Evolutionary conservation across 2,329 filamentous ascomycete species (phyloP).

Genomic region (Metarhizium guizhouense): DNA sequence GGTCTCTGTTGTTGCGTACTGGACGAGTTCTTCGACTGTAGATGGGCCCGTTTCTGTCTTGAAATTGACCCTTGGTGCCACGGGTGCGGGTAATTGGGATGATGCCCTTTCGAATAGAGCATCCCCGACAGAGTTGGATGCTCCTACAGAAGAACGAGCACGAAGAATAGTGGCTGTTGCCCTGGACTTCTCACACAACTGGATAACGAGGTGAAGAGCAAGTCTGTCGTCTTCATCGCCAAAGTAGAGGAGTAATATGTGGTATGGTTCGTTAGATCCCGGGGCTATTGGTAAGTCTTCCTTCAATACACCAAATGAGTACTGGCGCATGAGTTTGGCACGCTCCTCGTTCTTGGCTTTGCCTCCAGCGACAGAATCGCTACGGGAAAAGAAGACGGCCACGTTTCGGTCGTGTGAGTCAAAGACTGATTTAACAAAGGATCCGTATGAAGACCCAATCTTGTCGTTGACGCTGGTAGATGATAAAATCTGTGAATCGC

Average conservation of each 20-base stretch:
- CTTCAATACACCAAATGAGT: conserved; percentile 49
- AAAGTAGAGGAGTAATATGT: conserved; percentile 81
- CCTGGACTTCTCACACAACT: conserved; percentile 69
- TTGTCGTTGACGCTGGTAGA: conserved; percentile 24
- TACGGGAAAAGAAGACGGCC: conserved; percentile 69
- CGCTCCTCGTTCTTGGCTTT: conserved; percentile 21
- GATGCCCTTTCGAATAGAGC: conserved; percentile 8
- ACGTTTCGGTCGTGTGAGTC: conserved; percentile 58
- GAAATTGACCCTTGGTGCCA: conserved; percentile 12
- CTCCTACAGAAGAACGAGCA: background rate
- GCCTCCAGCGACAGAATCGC: conserved; percentile 32
- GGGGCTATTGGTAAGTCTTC: conserved; percentile 49
- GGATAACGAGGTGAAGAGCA: conserved; percentile 72
- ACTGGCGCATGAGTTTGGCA: conserved; percentile 34
- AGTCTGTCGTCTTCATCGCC: conserved; percentile 75
- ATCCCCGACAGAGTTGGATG: conserved; percentile 3
- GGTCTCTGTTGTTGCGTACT: conserved; percentile 10
- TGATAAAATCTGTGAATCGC: conserved; percentile 39
- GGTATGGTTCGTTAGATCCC: conserved; percentile 61
- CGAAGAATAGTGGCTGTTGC: conserved; percentile 69
- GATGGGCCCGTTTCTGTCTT: conserved; percentile 8
- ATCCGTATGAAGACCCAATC: conserved; percentile 47
- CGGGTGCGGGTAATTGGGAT: conserved; percentile 5
- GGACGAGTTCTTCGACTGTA: conserved; percentile 15
- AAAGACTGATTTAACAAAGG: conserved; percentile 65